Evolutionary conservation across 2,329 filamentous ascomycete species (phyloP), one percentile per base, ranked within the genome.

Genomic region (Cercospora janseana): DNA sequence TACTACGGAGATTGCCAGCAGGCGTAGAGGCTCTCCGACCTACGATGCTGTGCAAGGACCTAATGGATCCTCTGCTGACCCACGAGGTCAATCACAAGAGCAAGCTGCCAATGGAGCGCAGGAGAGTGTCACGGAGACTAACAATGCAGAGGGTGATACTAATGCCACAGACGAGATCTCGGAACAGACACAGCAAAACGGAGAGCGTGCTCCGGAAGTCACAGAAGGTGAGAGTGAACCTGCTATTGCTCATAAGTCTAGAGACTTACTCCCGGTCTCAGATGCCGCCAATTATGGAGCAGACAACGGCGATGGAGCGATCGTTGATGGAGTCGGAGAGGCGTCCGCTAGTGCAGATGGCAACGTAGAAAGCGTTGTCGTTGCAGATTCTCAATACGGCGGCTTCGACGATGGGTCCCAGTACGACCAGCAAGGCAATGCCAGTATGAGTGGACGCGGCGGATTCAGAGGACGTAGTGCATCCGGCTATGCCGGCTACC

Each of bases 381-480:
- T 52, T 41, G 45, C 51, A 37, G 53, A 52, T 6, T 24, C 45
- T n/a, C 37, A 44, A 62, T 69, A 64, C 65, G 72, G 47, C n/a
- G 31, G 49, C 20, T 56, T 48, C 34, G 47, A 56, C 24, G 51
- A 57, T 20, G 49, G 57, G 35, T 32, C 38, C 41, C 55, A 54
- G 15, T 38, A 57, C 24, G 55, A 52, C 44, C 48, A 57, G 45
- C 50, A 56, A 27, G 43, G 44, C 15, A 42, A 52, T 18, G 32
- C 31, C 26, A 46, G 52, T 32, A 69, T 72, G 60, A 73, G 74
- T 50, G 75, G 75, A 50, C 71, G 74, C 50, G 76, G 77, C 50
- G 72, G 72, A 24, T 76, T 73, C 54, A 62, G 69, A 48, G 70
- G 72, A 28, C 51, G 51, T 26, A 73, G 72, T 50, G 70, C 68